Conservation (phyloP, 257 asterid genomes). For the Solanum etuberosum region DNA sequence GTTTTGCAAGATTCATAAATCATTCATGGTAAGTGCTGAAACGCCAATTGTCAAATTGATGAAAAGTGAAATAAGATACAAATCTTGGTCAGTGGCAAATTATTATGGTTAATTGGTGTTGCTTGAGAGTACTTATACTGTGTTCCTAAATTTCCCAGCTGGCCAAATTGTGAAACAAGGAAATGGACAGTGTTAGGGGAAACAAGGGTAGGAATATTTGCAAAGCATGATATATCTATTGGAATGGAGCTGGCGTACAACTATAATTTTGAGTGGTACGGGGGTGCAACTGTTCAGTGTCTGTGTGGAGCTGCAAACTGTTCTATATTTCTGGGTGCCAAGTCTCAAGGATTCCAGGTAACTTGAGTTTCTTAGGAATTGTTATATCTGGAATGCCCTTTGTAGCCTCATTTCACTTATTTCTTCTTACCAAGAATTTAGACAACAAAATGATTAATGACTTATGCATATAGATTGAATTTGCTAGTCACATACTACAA, state of each 20-base stretch:
- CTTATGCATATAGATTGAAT: not conserved
- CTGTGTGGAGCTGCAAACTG: constrained; percentile 86
- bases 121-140: not conserved
- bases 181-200: constrained; percentile 92
- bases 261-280: constrained; percentile 96
- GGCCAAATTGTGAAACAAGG: constrained; percentile 93
- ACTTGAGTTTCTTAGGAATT: not conserved
- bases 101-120: not conserved
- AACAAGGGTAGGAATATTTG: constrained; percentile 88
- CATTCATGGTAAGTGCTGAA: constrained; percentile 75
- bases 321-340: constrained; percentile 90
- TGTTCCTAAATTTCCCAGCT: constrained; percentile 35
- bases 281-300: constrained; percentile 90
- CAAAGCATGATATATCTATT: constrained; percentile 51
- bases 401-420: not conserved
- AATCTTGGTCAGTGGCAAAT: not conserved
- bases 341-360: constrained; percentile 97
- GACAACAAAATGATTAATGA: not conserved
- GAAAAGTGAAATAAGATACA: not conserved
- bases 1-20: constrained; percentile 84
- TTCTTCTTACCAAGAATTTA: not conserved
- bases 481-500: not conserved
- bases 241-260: constrained; percentile 80
- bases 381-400: not conserved
- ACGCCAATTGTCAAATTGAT: not conserved